phyloP scores from a whole-genome alignment of 2,329 filamentous ascomycete species.

The Fusarium sp. region DNA sequence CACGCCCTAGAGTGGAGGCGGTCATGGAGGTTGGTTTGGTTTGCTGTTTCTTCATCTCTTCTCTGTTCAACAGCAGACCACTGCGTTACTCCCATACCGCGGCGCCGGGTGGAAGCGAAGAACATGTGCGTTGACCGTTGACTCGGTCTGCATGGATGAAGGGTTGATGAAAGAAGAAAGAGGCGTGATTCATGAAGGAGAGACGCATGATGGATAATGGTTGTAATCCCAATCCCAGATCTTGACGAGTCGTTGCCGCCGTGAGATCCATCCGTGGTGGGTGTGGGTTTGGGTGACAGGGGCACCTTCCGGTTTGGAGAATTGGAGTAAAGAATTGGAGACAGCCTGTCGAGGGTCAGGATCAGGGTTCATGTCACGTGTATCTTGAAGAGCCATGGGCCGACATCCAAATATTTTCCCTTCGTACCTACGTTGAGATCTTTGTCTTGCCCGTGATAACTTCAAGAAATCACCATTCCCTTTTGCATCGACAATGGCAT shows the following conservation, averaged over 20 bases:
- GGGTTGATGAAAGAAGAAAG: background rate
- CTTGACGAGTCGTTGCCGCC: background rate
- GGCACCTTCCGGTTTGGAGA: background rate
- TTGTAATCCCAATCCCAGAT: background rate
- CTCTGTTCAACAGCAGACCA: background rate
- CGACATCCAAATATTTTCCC: background rate
- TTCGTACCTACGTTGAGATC: background rate
- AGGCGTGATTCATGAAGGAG: background rate
- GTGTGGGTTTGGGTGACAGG: background rate
- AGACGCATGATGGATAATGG: background rate
- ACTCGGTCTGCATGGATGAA: conserved; percentile 3
- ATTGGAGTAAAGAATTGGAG: background rate
- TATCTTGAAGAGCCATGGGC: background rate
- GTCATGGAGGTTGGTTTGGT: background rate
- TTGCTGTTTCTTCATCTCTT: background rate
- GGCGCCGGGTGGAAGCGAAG: background rate
- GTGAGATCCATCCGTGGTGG: conserved; percentile 3
- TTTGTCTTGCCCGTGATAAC: background rate
- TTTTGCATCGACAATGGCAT: background rate
- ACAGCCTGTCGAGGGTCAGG: background rate
- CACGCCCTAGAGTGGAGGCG: conserved; percentile 15
- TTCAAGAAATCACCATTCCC: background rate
- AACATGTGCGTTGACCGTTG: conserved; percentile 9
- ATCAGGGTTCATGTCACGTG: background rate
- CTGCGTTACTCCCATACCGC: conserved; percentile 8